Percentiles rank a stretch among this genome's conserved stretches.
Conservation (phyloP, 2,329 filamentous ascomycete species). For the Clonostachys byssicola region DNA sequence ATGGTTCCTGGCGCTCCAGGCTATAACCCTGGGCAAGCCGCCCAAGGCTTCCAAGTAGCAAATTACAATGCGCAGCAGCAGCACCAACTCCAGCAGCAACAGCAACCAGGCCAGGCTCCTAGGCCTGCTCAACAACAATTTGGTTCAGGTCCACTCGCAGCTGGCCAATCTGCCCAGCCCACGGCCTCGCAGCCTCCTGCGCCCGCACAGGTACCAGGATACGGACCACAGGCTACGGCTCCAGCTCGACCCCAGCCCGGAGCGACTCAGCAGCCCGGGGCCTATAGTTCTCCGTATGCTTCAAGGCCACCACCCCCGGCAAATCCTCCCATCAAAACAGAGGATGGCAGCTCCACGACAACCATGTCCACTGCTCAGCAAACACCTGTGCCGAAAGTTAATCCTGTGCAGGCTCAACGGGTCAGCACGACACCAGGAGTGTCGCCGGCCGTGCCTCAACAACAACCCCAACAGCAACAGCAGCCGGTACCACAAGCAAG, state of each 20-base stretch:
- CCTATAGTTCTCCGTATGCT: background rate
- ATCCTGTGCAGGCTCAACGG: no score
- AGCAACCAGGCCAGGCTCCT: background rate
- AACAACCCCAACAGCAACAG: background rate
- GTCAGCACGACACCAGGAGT: no score
- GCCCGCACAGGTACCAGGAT: background rate
- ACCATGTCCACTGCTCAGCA: background rate
- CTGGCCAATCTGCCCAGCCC: background rate
- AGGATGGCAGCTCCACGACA: background rate
- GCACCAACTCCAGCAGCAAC: background rate
- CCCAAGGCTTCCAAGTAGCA: constrained; percentile 25
- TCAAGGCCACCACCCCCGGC: background rate
- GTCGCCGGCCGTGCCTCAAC: background rate
- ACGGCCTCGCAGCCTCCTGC: background rate
- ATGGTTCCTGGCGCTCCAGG: constrained; percentile 21
- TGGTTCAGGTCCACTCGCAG: no score
- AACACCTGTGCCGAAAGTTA: no score
- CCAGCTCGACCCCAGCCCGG: background rate
- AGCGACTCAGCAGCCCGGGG: background rate
- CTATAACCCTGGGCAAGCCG: constrained; percentile 25
- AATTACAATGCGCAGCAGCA: constrained; percentile 19
- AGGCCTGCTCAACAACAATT: background rate
- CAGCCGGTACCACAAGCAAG: background rate
- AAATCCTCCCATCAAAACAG: background rate
- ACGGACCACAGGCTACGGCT: background rate